Base-by-base conservation (phyloP, 2,329 filamentous ascomycete genomes). In the Acephala macrosclerotiorum region DNA sequence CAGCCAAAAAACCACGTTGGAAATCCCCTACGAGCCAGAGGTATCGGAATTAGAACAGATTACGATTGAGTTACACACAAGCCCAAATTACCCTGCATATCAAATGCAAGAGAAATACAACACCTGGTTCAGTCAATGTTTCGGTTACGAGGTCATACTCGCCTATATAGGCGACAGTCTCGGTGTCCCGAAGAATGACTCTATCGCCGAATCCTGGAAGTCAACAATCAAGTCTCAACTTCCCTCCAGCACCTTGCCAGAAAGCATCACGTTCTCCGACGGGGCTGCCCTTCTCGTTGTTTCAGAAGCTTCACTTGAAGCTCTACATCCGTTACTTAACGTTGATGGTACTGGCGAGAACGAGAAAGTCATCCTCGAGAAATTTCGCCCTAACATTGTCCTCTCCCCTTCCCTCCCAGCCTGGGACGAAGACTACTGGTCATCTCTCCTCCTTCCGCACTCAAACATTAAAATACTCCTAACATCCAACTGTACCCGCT, bases 371-470 rank as follows among this genome's bases (percentile, higher is more conserved):
- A 86, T 89, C 58, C 87, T 91, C 75, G 84, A 84, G 60, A 90
- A 90, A 71, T 91, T 93, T 76, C 86, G 91, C 42, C 89, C 90
- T 0, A 93, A 92, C 75, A 85, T 93, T n/a, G 51, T 55, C 61
- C 88, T 93, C 2, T 49, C 45, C 1, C 84, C 86, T 56, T 88
- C 87, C 2, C 83, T 84, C 18, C 77, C 78, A 18, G 76, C 85
- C 1, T 93, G 86, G 77, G 89, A 90, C 14, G 90, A 93, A 76
- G 91, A 93, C 75, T 92, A 85, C 73, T 93, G 90, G 91, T 85
- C 80, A 3, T 87, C 89, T 73, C 76, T 93, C 40, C 75, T 76
- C 16, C 75, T 91, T 36, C 64, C 66, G 5, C 60, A 60, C 6
- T 60, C 22, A 35, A 61, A 70, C 2, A 55, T 67, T 4, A 78